Conservation (phyloP, 768 basidiomycete genomes). For the Neoboletus subvelutipes region DNA sequence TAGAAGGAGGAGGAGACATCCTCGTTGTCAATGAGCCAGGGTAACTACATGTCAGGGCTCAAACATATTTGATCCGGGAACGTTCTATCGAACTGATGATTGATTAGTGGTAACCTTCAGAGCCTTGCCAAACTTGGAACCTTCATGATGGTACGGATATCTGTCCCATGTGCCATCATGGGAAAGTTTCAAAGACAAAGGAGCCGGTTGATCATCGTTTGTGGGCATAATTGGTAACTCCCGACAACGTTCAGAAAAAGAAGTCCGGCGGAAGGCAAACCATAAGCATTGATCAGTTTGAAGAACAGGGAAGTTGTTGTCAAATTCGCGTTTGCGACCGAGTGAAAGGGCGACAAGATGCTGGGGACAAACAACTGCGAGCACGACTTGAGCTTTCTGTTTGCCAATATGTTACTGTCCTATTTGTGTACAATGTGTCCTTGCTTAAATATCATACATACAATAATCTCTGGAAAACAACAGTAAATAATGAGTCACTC, state of each 20-base stretch:
- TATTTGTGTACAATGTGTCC: neutral
- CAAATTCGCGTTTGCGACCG: neutral
- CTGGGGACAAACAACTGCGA: neutral
- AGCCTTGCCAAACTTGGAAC: no score
- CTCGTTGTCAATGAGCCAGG: slow-evolving; percentile 44
- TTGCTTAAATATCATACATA: neutral
- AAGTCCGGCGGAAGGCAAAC: neutral
- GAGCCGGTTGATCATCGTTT: neutral
- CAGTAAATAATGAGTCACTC: neutral
- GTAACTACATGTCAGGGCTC: slow-evolving; percentile 26
- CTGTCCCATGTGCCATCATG: neutral
- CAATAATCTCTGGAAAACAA: slow-evolving; percentile 3
- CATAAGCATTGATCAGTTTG: neutral
- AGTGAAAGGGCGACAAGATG: neutral
- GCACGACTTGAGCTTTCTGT: neutral
- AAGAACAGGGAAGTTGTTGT: neutral
- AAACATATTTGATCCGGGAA: neutral
- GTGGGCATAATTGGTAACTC: neutral
- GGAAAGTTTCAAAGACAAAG: neutral
- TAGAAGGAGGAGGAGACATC: slow-evolving; percentile 49
- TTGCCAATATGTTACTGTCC: neutral
- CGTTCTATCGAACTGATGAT: neutral
- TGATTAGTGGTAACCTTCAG: no score
- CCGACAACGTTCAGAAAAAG: slow-evolving; percentile 4
- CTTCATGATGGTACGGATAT: no score